Conservation (phyloP, 805 yeast species). For the Lipomyces starkeyi region DNA sequence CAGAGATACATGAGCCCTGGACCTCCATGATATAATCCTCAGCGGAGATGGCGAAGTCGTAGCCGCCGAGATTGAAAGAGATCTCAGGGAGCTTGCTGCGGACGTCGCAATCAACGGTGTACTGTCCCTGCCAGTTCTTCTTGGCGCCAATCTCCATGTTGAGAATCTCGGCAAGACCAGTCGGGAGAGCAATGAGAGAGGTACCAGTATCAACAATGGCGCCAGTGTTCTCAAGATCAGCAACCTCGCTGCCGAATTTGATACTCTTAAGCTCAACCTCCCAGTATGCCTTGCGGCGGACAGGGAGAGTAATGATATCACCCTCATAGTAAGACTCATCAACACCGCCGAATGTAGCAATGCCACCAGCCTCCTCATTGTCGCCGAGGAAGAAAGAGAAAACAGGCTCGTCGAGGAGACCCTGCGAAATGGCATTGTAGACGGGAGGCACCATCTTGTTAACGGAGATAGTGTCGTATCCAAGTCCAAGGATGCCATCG, state of each 20-base stretch:
- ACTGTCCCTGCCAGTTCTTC: constrained; percentile 98
- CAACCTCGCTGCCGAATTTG: constrained; percentile 90
- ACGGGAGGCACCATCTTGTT: constrained; percentile 91
- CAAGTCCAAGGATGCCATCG: constrained; percentile 96
- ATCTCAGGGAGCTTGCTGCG: constrained; percentile 89
- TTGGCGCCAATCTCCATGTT: constrained; percentile 96
- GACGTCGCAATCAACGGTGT: constrained; percentile 84
- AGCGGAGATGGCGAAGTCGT: constrained; percentile 87
- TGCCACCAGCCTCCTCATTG: constrained; percentile 73
- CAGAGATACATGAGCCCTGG: constrained; percentile 94
- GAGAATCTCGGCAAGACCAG: constrained; percentile 92
- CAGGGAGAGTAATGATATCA: constrained; percentile 92
- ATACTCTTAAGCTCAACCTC: constrained; percentile 93
- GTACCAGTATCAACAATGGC: constrained; percentile 99
- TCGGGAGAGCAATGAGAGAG: constrained; percentile 91
- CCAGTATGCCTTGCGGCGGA: constrained; percentile 99
- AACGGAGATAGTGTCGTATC: constrained; percentile 89
- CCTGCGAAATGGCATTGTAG: constrained; percentile 83
- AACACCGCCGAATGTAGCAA: constrained; percentile 94
- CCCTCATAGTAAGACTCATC: constrained; percentile 80
- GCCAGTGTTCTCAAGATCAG: constrained; percentile 80
- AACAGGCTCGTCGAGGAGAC: constrained; percentile 79
- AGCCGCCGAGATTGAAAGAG: constrained; percentile 86
- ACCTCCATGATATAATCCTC: constrained; percentile 94
- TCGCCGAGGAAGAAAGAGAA: constrained; percentile 93